phyloP scores from a whole-genome alignment of 257 asterid genomes.

The Jacaranda copaia region DNA sequence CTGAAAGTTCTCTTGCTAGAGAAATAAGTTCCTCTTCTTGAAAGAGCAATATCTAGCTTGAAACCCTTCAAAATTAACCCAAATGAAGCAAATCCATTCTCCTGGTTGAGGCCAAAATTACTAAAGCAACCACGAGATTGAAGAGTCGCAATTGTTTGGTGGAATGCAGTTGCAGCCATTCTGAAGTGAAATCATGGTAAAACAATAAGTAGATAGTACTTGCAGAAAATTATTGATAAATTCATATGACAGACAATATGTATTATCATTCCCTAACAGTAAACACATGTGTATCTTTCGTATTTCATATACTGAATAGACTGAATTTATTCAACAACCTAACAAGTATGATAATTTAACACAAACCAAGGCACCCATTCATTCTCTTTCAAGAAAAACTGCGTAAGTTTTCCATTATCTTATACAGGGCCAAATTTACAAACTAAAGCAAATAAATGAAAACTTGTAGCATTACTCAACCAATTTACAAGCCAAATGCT shows the following conservation, averaged over 20 bases:
- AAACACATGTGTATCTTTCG: neutral
- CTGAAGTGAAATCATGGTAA: slow-evolving; percentile 43
- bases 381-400: slow-evolving; percentile 12
- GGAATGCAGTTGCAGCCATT: slow-evolving; percentile 71
- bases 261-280: neutral
- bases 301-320: neutral
- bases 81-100: slow-evolving; percentile 56
- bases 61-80: slow-evolving; percentile 61
- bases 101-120: slow-evolving; percentile 54
- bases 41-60: slow-evolving; percentile 50
- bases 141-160: slow-evolving; percentile 67
- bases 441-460: neutral
- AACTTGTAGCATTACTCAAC: neutral
- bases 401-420: neutral
- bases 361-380: neutral
- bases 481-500: neutral
- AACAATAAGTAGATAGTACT: slow-evolving; percentile 1
- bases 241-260: too few species aligned
- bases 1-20: slow-evolving; percentile 53
- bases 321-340: slow-evolving; percentile 9
- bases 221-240: neutral
- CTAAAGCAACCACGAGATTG: slow-evolving; percentile 51
- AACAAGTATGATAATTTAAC: neutral
- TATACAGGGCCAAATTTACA: slow-evolving; percentile 11
- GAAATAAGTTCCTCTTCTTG: slow-evolving; percentile 49